Base-by-base conservation (phyloP, 345 rosid genomes). In the Boechera retrofracta region DNA sequence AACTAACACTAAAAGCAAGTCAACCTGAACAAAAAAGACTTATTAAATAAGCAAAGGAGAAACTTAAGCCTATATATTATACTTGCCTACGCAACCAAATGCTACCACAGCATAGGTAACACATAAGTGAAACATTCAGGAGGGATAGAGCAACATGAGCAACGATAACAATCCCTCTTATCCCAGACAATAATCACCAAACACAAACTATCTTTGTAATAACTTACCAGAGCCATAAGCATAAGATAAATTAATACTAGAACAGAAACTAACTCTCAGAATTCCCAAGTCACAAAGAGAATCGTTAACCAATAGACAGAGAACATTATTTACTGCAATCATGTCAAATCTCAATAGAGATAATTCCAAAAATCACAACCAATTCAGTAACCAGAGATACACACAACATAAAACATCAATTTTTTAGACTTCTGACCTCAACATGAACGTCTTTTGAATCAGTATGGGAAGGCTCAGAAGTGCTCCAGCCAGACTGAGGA, bases 401-500 rank as follows among this genome's bases (percentile, higher is more conserved):
- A 63, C 36, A 12, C 9, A 48, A 12, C 71, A 36, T 45, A 44
- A 45, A 29, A 12, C 33, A 9, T 21, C 5, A 10, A 32, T 0
- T 2, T 15, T 57, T 35, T 7, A 28, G 54, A 60, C 1, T 11
- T 48, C 71, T 75, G 7, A 84, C 87, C 85, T 84, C 89, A 13
- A 65, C 74, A 58, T 52, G 79, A 45, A 52, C 48, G 24, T 71
- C 82, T 55, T 84, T 77, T 1, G 82, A 83, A 59, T 75, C 72
- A 38, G 42, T 42, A 49, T 64, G 80, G 0, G 80, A 42, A 1
- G 71, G 55, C 68, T 77, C 74, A 11, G 86, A 62, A 33, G 83
- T 36, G 13, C 60, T 67, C 91, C 89, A 87, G 47, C 52, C 83
- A 44, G 86, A 26, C 39, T 62, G 73, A 6, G 71, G 83, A 33